Evolutionary conservation across 257 asterid genomes (phyloP).

Genomic region (Plantago ovata): DNA sequence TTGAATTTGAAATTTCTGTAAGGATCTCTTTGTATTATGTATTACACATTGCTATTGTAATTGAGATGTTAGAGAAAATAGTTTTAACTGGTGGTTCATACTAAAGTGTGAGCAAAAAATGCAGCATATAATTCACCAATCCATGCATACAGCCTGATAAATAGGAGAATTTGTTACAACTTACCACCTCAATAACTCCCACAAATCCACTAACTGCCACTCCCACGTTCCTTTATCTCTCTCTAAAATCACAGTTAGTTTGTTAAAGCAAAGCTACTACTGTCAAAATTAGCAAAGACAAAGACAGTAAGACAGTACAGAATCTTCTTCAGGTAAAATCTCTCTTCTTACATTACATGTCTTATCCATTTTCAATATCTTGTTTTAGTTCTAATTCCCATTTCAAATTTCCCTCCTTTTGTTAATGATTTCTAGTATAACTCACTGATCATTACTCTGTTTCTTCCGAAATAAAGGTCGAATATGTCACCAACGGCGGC

Average conservation of each 20-base stretch:
- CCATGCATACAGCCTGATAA: too few species aligned
- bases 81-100: too few species aligned
- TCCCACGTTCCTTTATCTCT: constrained; percentile 24
- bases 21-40: too few species aligned
- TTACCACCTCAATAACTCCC: constrained; percentile 17
- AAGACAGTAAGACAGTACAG: constrained; percentile 19
- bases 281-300: constrained; percentile 15
- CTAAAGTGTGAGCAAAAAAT: too few species aligned
- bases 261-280: constrained; percentile 16
- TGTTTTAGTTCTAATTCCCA: constrained; percentile 23
- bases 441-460: neutral
- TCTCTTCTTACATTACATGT: too few species aligned
- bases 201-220: constrained; percentile 34
- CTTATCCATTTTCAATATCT: neutral
- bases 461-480: neutral
- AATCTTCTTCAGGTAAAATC: constrained; percentile 30
- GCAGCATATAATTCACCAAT: too few species aligned
- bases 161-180: constrained; percentile 32
- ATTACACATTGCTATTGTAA: too few species aligned
- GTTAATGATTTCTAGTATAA: neutral
- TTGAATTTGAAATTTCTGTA: too few species aligned
- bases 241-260: neutral
- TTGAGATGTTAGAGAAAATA: too few species aligned
- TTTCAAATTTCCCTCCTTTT: constrained; percentile 10
- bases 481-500: constrained; percentile 29